Conservation (phyloP, 768 basidiomycete genomes). For the Lanmaoa pseudosensibilis region DNA sequence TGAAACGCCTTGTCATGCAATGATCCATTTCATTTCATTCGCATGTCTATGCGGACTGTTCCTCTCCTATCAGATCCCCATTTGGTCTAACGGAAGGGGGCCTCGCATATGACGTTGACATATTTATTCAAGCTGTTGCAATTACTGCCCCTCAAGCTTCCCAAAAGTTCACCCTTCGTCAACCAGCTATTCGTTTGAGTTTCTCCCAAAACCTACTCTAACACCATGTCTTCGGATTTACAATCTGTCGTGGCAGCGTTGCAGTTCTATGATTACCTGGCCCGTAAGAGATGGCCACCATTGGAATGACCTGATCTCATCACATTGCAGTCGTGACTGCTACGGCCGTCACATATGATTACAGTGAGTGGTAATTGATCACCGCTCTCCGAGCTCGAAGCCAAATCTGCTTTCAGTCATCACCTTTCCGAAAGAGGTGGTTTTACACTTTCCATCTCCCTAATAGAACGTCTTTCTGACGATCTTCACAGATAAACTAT, state of each 20-base stretch:
- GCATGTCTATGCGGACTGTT: too few relatives aligned
- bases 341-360: conserved; percentile 20
- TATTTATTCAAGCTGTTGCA: not conserved
- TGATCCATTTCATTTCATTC: not conserved
- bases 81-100: not conserved
- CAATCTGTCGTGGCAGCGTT: conserved; percentile 4
- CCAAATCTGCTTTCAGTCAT: conserved; percentile 9
- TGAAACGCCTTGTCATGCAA: not conserved
- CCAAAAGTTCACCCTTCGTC: not conserved
- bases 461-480: not conserved
- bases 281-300: conserved; percentile 3
- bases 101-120: not conserved
- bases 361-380: conserved; percentile 11
- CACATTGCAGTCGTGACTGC: conserved; percentile 8
- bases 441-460: not conserved
- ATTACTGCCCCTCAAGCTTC: too few relatives aligned
- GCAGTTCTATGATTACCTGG: conserved; percentile 9
- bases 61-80: not conserved
- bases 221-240: conserved; percentile 16
- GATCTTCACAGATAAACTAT: conserved; percentile 5
- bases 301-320: not conserved
- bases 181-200: not conserved
- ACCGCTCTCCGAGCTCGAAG: not conserved
- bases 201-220: too few relatives aligned
- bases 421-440: conserved; percentile 18